These are phyloP conservation scores for Aegilops sharonensis DNA, from an alignment of 176 grass and related monocot genomes.

Conservation along the genomic window DNA sequence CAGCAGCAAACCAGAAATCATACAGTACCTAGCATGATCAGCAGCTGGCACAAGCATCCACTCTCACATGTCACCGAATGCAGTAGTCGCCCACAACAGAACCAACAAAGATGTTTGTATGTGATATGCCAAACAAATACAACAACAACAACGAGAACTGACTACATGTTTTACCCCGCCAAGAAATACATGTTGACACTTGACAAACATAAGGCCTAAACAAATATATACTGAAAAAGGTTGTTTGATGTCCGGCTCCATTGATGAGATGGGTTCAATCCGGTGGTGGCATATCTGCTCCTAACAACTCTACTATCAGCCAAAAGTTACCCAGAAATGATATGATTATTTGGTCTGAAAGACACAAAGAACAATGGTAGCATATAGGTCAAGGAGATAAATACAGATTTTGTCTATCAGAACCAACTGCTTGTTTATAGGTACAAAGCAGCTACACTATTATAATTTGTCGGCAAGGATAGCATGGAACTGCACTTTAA, in stretches of 20 bases:
- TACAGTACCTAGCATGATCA: neutral
- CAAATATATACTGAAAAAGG: neutral
- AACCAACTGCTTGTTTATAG: slow-evolving; percentile 25
- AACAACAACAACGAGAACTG: neutral
- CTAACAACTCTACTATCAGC: slow-evolving; percentile 14
- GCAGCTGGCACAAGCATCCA: neutral
- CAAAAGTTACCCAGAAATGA: neutral
- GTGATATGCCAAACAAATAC: neutral
- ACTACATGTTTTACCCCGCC: neutral
- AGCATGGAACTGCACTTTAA: slow-evolving; percentile 38
- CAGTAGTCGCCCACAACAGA: neutral
- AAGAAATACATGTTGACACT: neutral
- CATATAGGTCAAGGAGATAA: slow-evolving; percentile 27
- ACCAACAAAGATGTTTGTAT: neutral
- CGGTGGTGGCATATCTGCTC: neutral
- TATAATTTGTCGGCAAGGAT: neutral
- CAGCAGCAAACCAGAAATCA: neutral
- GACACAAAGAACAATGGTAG: neutral
- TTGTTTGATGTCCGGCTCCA: neutral
- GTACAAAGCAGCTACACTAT: slow-evolving; percentile 16
- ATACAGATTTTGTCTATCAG: slow-evolving; percentile 21
- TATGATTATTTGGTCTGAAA: slow-evolving; percentile 10
- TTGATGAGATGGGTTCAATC: neutral
- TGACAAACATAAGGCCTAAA: neutral
- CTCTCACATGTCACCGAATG: neutral